Conservation (phyloP, 495 filamentous ascomycete genomes). For the Neurospora sp. region DNA sequence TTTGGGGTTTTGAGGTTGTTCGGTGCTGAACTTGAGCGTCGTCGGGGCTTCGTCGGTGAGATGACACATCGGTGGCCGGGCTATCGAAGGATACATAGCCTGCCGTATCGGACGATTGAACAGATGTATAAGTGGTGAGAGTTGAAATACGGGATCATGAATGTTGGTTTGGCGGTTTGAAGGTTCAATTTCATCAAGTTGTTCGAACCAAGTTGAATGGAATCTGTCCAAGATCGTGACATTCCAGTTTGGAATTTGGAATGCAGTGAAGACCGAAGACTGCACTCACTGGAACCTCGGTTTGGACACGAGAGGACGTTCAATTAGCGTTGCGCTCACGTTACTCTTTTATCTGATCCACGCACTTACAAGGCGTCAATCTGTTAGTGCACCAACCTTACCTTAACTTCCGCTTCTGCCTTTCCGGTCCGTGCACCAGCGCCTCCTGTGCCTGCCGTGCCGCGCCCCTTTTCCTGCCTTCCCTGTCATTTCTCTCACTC, state of each 20-base stretch:
- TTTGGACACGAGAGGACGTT: neutral
- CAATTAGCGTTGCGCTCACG: neutral
- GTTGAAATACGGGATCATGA: too few relatives aligned
- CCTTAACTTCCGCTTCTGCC: neutral
- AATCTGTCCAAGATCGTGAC: neutral
- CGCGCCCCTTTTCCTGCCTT: neutral
- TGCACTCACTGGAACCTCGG: neutral
- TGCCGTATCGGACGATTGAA: neutral
- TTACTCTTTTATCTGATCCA: neutral
- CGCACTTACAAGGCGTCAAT: fast-evolving
- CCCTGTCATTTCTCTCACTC: neutral
- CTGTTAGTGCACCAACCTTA: neutral
- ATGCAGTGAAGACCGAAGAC: too few relatives aligned
- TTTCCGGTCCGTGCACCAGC: neutral
- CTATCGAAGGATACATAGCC: neutral
- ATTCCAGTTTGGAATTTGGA: too few relatives aligned
- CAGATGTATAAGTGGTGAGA: too few relatives aligned
- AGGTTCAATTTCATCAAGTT: neutral
- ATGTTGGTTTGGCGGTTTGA: neutral
- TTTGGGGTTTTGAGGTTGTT: neutral
- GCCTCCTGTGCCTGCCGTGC: neutral
- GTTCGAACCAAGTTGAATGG: neutral
- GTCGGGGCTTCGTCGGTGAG: neutral
- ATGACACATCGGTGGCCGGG: neutral
- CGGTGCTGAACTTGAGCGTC: neutral